phyloP scores from a whole-genome alignment of 805 yeast species.

The Helenozyma baotianmanensis region DNA sequence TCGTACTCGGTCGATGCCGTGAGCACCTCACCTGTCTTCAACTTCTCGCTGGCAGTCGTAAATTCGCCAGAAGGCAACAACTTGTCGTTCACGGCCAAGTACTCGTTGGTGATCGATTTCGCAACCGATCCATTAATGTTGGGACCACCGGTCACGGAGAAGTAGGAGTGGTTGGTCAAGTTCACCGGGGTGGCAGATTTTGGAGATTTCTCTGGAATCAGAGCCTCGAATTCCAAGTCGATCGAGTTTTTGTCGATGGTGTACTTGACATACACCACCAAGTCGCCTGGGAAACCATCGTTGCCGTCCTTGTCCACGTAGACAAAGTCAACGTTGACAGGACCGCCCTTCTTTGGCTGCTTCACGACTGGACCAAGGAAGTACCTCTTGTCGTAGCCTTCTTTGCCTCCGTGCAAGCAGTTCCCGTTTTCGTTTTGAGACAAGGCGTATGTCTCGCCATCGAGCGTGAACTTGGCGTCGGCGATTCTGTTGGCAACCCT shows the following conservation, averaged over 20 bases:
- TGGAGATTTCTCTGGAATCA: slow-evolving; percentile 20
- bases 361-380: slow-evolving; percentile 53
- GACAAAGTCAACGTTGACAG: slow-evolving; percentile 32
- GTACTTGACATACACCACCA: slow-evolving; percentile 44
- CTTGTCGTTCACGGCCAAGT: slow-evolving; percentile 37
- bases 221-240: slow-evolving; percentile 45
- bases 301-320: slow-evolving; percentile 43
- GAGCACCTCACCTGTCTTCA: slow-evolving; percentile 13
- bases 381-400: slow-evolving; percentile 47
- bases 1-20: slow-evolving; percentile 21
- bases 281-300: slow-evolving; percentile 60
- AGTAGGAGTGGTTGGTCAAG: slow-evolving; percentile 62
- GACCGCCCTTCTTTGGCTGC: slow-evolving; percentile 22
- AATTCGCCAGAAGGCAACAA: slow-evolving; percentile 45
- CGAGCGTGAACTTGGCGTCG: slow-evolving; percentile 38
- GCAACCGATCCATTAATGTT: slow-evolving; percentile 30
- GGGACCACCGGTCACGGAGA: slow-evolving; percentile 38
- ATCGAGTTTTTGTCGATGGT: slow-evolving; percentile 36
- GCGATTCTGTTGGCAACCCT: slow-evolving; percentile 59
- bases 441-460: slow-evolving; percentile 38
- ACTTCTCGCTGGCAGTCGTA: slow-evolving; percentile 15
- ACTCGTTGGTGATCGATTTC: slow-evolving; percentile 33
- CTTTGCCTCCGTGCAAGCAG: slow-evolving; percentile 52
- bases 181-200: slow-evolving; percentile 48
- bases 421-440: slow-evolving; percentile 36